Percentiles rank a stretch among this genome's conserved stretches.
Evolutionary conservation across 352 stramenopile genomes (phyloP).

Genomic region (Phytophthora pisi): DNA sequence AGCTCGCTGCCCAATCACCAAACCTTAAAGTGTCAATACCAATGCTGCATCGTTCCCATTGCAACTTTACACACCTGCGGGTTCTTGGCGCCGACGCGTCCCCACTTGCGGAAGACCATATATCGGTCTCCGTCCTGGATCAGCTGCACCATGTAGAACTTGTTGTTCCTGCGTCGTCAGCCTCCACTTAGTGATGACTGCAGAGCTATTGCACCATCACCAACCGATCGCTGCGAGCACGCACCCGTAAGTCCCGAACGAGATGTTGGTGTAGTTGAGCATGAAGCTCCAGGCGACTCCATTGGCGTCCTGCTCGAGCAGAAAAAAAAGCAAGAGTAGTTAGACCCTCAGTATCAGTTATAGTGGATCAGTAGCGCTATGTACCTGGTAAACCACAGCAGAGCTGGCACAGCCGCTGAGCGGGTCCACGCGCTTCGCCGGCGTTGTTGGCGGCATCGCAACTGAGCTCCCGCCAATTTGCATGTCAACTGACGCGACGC

Average conservation of each 20-base stretch:
- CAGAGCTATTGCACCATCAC: background rate
- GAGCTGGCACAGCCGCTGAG: slow-evolving; percentile 37
- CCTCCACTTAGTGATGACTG: slow-evolving; percentile 1
- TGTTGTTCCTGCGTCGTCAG: slow-evolving; percentile 55
- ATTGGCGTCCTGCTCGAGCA: slow-evolving; percentile 29
- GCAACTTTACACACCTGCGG: slow-evolving; percentile 42
- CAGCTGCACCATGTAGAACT: slow-evolving; percentile 80
- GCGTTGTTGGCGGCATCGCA: slow-evolving; percentile 7
- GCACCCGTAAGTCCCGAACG: slow-evolving; percentile 53
- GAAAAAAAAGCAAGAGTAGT: slow-evolving; percentile 1
- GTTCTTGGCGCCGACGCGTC: slow-evolving; percentile 67
- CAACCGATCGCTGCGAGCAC: slow-evolving; percentile 1
- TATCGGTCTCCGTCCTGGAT: slow-evolving; percentile 50
- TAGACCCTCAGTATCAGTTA: background rate
- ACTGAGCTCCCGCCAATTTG: slow-evolving; percentile 19
- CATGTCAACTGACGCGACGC: slow-evolving; percentile 9
- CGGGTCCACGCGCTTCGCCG: slow-evolving; percentile 32
- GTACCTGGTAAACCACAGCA: slow-evolving; percentile 37
- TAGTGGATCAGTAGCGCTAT: background rate
- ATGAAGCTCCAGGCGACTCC: slow-evolving; percentile 47
- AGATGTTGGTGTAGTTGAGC: slow-evolving; percentile 62
- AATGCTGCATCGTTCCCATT: background rate
- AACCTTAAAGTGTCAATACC: background rate
- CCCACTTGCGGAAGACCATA: slow-evolving; percentile 75
- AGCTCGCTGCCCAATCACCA: slow-evolving; percentile 20